Evolutionary conservation across 2,329 filamentous ascomycete genomes (phyloP).

Genomic region (Lecanosticta acicola): DNA sequence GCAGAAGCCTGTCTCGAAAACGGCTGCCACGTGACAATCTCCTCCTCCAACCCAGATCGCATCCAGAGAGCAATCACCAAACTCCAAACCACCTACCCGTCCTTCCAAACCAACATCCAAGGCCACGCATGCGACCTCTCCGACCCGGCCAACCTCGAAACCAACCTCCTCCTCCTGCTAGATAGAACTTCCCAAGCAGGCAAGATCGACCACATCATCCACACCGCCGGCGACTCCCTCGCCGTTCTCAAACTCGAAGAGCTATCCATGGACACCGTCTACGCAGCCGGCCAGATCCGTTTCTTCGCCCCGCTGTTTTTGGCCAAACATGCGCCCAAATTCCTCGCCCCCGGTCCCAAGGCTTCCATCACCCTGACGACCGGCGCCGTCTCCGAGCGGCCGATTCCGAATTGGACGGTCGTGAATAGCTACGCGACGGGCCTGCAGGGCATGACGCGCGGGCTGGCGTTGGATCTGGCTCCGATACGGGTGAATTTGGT

Average conservation of each 20-base stretch:
- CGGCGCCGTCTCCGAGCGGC: conserved; percentile 48
- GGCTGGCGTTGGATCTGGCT: conserved; percentile 57
- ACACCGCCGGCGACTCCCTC: conserved; percentile 51
- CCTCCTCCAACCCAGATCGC: conserved; percentile 51
- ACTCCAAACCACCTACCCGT: conserved; percentile 43
- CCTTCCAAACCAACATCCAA: conserved; percentile 35
- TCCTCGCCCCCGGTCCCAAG: conserved; percentile 38
- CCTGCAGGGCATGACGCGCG: conserved; percentile 49
- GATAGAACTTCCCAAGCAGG: conserved; percentile 24
- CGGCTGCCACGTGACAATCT: conserved; percentile 54
- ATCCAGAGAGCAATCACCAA: conserved; percentile 44
- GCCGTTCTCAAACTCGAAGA: conserved; percentile 38
- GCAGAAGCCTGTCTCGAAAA: conserved; percentile 54
- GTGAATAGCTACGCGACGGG: conserved; percentile 47
- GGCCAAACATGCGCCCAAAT: conserved; percentile 45
- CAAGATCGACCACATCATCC: conserved; percentile 52
- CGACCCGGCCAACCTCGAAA: conserved; percentile 42
- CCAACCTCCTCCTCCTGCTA: conserved; percentile 45
- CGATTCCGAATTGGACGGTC: conserved; percentile 48
- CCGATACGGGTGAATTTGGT: conserved; percentile 61
- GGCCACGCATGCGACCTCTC: conserved; percentile 48
- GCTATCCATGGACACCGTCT: conserved; percentile 37
- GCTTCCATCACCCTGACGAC: conserved; percentile 55
- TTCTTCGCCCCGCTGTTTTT: conserved; percentile 49
- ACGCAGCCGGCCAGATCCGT: conserved; percentile 45